Conservation (phyloP, 2,329 filamentous ascomycete species). For the Talaromyces funiculosus region DNA sequence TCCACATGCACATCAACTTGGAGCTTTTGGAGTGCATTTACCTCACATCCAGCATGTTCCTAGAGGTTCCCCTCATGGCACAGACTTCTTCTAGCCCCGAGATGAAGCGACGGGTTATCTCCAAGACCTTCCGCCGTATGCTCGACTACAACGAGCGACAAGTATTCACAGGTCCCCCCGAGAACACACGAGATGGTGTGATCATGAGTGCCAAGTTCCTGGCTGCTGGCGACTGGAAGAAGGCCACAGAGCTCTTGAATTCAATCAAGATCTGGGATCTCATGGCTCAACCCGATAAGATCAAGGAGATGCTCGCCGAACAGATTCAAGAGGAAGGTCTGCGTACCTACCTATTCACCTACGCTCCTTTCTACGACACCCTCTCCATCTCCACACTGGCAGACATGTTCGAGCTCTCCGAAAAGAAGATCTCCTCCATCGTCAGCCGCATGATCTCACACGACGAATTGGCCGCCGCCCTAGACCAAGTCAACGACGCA, state of each 20-base stretch:
- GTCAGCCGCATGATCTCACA: constrained; percentile 99
- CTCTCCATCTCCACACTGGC: constrained; percentile 79
- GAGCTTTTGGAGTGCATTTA: constrained; percentile 98
- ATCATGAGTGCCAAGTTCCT: constrained; percentile 98
- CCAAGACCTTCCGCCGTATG: constrained; percentile 99
- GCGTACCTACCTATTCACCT: constrained; percentile 97
- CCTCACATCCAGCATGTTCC: constrained; percentile 97
- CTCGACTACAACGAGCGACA: constrained; percentile 99
- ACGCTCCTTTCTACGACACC: constrained; percentile 98
- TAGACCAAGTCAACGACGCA: constrained; percentile 95
- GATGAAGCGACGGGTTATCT: constrained; percentile 94
- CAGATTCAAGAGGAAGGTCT: constrained; percentile 99
- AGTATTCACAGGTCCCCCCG: constrained; percentile 95
- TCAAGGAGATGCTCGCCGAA: constrained; percentile 94
- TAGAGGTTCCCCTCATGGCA: constrained; percentile 94
- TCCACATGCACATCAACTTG: constrained; percentile 99
- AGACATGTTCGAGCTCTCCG: constrained; percentile 89
- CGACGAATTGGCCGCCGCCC: constrained; percentile 90
- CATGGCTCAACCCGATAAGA: constrained; percentile 84
- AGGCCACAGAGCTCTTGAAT: constrained; percentile 86
- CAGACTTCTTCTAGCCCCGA: constrained; percentile 96
- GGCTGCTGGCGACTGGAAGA: constrained; percentile 97
- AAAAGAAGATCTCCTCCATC: constrained; percentile 86
- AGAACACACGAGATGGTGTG: constrained; percentile 98
- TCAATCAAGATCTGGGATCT: constrained; percentile 99